Conservation (phyloP, 768 basidiomycete genomes). For the Russula foetens region DNA sequence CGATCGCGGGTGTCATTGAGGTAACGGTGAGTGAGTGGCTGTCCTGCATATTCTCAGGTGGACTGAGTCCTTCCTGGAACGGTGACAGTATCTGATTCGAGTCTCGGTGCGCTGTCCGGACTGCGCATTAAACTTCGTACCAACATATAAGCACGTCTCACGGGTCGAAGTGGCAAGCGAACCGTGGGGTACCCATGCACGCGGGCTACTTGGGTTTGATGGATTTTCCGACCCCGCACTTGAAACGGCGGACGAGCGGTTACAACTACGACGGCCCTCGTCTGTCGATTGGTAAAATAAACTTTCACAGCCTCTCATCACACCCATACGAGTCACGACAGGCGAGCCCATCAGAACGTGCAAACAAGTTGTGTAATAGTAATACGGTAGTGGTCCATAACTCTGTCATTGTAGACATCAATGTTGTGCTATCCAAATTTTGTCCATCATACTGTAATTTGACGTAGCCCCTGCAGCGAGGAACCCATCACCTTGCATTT, state of each 20-base stretch:
- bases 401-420: no score
- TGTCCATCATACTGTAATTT: no score
- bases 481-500: no score
- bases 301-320: no score
- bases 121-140: constrained; percentile 26
- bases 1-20: constrained; percentile 27
- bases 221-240: constrained; percentile 35
- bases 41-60: not conserved
- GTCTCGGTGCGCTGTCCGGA: constrained; percentile 28
- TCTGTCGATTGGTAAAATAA: constrained; percentile 8
- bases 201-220: constrained; percentile 31
- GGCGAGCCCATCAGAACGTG: no score
- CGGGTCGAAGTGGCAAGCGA: constrained; percentile 33
- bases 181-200: constrained; percentile 32
- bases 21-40: constrained; percentile 24
- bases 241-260: constrained; percentile 24
- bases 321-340: no score
- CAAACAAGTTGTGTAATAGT: no score
- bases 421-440: no score
- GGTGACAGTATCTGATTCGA: constrained; percentile 37
- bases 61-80: not conserved
- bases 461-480: no score
- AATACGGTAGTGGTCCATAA: no score
- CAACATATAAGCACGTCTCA: constrained; percentile 32
- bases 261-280: constrained; percentile 4